phyloP scores from a whole-genome alignment of 495 filamentous ascomycete species.

The Xylaria telfairii region DNA sequence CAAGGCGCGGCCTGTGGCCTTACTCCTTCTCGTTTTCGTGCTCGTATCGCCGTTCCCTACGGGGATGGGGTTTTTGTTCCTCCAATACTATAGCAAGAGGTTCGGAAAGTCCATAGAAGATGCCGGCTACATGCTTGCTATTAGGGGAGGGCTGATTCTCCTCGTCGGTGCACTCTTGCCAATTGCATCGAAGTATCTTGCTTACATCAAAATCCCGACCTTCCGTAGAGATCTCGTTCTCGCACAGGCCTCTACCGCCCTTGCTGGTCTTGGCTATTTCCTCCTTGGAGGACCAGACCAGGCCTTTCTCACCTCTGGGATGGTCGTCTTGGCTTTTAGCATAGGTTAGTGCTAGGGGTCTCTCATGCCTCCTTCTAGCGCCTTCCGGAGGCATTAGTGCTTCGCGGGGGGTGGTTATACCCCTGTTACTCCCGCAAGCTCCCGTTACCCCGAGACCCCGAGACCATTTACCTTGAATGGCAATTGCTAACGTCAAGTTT shows the following conservation, averaged over 20 bases:
- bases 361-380: background rate
- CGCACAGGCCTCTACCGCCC: constrained; percentile 52
- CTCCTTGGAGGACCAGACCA: constrained; percentile 32
- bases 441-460: too few relatives aligned
- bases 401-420: background rate
- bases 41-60: constrained; percentile 57
- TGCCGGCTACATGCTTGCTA: constrained; percentile 60
- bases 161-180: constrained; percentile 56
- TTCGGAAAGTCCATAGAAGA: constrained; percentile 62
- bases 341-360: constrained; percentile 39
- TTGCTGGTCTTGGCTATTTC: constrained; percentile 50
- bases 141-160: constrained; percentile 57
- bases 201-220: constrained; percentile 40
- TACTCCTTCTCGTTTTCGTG: constrained; percentile 56
- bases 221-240: constrained; percentile 61
- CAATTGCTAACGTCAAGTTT: background rate
- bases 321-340: constrained; percentile 61
- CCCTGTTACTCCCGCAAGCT: background rate
- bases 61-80: constrained; percentile 56
- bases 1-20: constrained; percentile 50
- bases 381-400: background rate
- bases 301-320: constrained; percentile 52
- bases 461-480: background rate
- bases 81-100: constrained; percentile 65
- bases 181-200: constrained; percentile 41